Evolutionary conservation across 2,329 filamentous ascomycete genomes (phyloP).

Genomic region (Calonectria naviculata): DNA sequence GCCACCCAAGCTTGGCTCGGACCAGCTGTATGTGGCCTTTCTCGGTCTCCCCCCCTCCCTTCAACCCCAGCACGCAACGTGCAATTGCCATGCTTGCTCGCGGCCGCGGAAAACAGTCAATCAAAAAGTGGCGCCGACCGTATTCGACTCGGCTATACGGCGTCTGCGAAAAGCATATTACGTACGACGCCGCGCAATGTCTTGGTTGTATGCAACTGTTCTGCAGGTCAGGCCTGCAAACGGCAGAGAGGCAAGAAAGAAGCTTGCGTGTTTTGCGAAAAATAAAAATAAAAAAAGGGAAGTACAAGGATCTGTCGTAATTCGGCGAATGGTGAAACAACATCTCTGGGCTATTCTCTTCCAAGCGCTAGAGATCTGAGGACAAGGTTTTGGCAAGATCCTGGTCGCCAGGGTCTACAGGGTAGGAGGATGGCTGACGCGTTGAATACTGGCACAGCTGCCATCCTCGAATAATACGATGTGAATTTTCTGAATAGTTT

Average conservation of each 20-base stretch:
- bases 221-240: background rate
- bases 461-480: too few relatives aligned
- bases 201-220: background rate
- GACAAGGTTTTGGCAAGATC: background rate
- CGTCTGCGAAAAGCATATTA: background rate
- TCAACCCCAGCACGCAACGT: too few relatives aligned
- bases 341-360: too few relatives aligned
- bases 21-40: background rate
- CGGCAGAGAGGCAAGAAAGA: background rate
- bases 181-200: constrained; percentile 1
- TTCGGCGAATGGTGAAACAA: background rate
- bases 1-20: background rate
- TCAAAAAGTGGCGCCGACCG: background rate
- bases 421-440: background rate
- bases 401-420: background rate
- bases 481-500: too few relatives aligned
- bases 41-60: background rate
- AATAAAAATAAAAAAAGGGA: background rate
- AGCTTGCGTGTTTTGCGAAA: background rate
- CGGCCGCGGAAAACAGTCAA: background rate
- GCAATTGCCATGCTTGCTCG: background rate
- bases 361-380: background rate
- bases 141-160: background rate
- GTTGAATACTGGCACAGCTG: background rate
- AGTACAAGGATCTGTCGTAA: background rate